Percentiles rank a stretch among this genome's conserved stretches.
These are phyloP conservation scores for Paecilomyces dactylethromorphus DNA, from an alignment of 2,329 filamentous ascomycete species.

Conservation along the genomic window DNA sequence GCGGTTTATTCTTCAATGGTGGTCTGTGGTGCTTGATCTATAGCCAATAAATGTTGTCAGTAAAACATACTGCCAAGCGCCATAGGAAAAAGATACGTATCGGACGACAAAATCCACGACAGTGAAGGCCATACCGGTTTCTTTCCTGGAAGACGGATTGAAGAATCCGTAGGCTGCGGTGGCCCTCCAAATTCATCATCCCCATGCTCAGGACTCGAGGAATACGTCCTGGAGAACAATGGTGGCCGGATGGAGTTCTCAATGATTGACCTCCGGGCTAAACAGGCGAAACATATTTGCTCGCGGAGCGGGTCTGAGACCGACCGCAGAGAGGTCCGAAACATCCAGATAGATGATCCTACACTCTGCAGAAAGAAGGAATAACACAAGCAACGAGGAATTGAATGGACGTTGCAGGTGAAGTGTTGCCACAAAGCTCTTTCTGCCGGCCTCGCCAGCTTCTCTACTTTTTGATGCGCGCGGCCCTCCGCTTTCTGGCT, in stretches of 20 bases:
- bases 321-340: conserved; percentile 30
- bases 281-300: conserved; percentile 30
- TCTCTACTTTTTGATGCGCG: not conserved
- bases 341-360: conserved; percentile 22
- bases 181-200: not conserved
- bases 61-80: not conserved
- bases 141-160: not conserved
- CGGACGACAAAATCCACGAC: not conserved
- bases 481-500: not conserved
- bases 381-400: not conserved
- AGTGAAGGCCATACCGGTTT: not conserved
- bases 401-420: not conserved
- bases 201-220: conserved; percentile 1
- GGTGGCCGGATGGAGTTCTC: conserved; percentile 15
- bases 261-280: conserved; percentile 14
- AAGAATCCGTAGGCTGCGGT: not conserved
- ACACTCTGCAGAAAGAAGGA: not conserved
- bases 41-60: not conserved
- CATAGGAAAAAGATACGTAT: not conserved
- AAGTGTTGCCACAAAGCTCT: not conserved
- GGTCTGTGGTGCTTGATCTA: not conserved
- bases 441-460: not conserved
- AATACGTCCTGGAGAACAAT: conserved; percentile 18
- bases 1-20: not conserved
- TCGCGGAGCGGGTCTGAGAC: conserved; percentile 25